These are phyloP conservation scores for Vigna unguiculata DNA, from an alignment of 306 rosid species.

Conservation along the genomic window DNA sequence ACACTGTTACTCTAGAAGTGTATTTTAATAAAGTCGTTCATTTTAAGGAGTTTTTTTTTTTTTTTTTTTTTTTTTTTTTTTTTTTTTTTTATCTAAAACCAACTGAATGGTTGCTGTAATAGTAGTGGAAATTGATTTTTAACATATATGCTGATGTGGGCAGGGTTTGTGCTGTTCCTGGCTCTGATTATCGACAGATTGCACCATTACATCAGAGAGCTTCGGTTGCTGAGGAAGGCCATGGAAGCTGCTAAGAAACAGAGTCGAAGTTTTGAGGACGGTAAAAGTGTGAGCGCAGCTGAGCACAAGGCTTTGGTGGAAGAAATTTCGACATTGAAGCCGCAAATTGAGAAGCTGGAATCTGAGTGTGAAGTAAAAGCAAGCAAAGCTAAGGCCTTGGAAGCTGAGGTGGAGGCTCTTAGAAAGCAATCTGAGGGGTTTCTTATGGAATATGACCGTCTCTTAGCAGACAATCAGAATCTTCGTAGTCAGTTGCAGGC, in stretches of 20 bases:
- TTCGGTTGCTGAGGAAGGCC: conserved; percentile 68
- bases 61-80: too few relatives aligned
- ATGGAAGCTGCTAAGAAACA: conserved; percentile 82
- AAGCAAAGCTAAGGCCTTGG: conserved; percentile 61
- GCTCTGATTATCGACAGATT: conserved; percentile 80
- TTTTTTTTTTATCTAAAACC: not conserved
- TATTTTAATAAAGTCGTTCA: not conserved
- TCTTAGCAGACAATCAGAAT: conserved; percentile 75
- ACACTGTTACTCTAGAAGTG: not conserved
- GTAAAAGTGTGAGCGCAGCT: conserved; percentile 45
- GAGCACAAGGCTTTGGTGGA: conserved; percentile 60
- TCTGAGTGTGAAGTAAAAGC: conserved; percentile 63
- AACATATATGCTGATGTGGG: conserved; percentile 10
- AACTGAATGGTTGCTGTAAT: too few relatives aligned
- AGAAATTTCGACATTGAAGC: conserved; percentile 61
- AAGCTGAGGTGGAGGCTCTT: conserved; percentile 69
- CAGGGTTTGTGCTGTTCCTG: conserved; percentile 88
- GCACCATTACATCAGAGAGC: conserved; percentile 89
- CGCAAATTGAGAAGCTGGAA: conserved; percentile 61
- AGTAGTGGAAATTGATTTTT: conserved; percentile 24
- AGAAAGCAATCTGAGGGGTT: conserved; percentile 79
- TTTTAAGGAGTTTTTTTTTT: not conserved
- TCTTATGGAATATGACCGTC: conserved; percentile 77
- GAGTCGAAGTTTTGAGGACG: conserved; percentile 59
- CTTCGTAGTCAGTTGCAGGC: conserved; percentile 66